Evolutionary conservation across 2,329 filamentous ascomycete genomes (phyloP).

Genomic region (Apiospora hydei): DNA sequence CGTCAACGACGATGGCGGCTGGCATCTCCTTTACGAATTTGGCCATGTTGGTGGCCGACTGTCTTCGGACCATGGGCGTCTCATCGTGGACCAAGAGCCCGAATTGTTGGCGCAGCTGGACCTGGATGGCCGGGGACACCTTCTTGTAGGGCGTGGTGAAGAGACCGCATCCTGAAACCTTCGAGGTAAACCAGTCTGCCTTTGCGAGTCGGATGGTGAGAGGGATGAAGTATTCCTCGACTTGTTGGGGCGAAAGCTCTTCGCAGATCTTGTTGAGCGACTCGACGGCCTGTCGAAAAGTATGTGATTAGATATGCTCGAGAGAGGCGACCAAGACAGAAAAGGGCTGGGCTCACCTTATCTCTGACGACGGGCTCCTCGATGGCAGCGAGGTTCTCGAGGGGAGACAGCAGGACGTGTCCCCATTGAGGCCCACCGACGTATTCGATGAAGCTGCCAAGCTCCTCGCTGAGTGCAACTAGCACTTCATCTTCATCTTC

Average conservation of each 20-base stretch:
- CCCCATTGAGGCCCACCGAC: conserved; percentile 93
- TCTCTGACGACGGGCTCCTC: conserved; percentile 97
- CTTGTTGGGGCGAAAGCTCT: conserved; percentile 87
- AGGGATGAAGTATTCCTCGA: conserved; percentile 97
- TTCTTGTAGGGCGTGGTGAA: conserved; percentile 94
- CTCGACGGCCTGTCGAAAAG: conserved; percentile 79
- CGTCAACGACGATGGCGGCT: conserved; percentile 87
- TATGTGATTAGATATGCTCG: conserved; percentile 28
- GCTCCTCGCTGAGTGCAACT: conserved; percentile 94
- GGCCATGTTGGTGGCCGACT: conserved; percentile 93
- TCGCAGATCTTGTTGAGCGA: conserved; percentile 99
- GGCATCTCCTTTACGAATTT: conserved; percentile 99
- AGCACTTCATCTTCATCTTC: conserved; percentile 99
- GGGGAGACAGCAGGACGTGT: conserved; percentile 93
- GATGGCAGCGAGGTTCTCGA: conserved; percentile 98
- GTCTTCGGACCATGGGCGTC: conserved; percentile 97
- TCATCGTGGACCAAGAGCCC: conserved; percentile 95
- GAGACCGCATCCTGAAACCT: conserved; percentile 95
- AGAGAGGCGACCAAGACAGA: conserved; percentile 23
- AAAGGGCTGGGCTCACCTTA: conserved; percentile 70
- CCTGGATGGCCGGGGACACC: conserved; percentile 85
- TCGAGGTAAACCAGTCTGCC: conserved; percentile 99
- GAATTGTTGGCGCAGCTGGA: conserved; percentile 91
- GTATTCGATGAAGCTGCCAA: conserved; percentile 96
- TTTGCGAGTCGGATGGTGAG: conserved; percentile 95